phyloP scores from a whole-genome alignment of 225 moss, liverwort and hornwort species.

The Takakia lepidozioides region DNA sequence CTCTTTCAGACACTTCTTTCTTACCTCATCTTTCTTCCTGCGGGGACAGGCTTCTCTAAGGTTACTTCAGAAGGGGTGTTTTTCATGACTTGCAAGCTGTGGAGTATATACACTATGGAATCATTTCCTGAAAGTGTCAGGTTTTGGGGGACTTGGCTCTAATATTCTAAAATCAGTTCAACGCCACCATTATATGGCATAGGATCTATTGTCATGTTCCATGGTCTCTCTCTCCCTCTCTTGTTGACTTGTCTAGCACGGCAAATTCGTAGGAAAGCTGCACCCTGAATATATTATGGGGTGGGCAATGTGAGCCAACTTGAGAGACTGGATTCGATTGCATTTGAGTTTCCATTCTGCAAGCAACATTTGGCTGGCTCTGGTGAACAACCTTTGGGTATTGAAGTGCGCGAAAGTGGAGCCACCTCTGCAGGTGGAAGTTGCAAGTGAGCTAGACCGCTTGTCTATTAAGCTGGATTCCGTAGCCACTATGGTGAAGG shows the following conservation, averaged over 20 bases:
- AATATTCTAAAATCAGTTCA: no score
- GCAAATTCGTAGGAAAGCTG: not conserved
- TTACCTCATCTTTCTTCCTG: not conserved
- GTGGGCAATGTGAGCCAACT: no score
- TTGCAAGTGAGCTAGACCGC: slow-evolving; percentile 65
- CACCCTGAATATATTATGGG: no score
- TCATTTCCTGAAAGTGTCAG: not conserved
- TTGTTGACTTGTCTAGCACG: not conserved
- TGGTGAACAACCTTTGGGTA: not conserved
- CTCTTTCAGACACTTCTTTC: not conserved
- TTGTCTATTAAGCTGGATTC: slow-evolving; percentile 76
- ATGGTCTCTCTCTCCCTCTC: not conserved
- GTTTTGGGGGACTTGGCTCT: not conserved
- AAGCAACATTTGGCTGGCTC: not conserved
- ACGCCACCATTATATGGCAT: no score
- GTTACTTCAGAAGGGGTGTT: not conserved
- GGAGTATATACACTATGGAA: not conserved
- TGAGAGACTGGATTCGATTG: no score
- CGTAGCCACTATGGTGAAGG: slow-evolving; percentile 50
- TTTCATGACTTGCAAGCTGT: not conserved
- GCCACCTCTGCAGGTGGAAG: slow-evolving; percentile 41
- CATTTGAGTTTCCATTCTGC: not conserved
- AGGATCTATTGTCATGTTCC: no score
- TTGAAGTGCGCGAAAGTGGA: no score
- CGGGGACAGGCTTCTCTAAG: not conserved